phyloP scores from a whole-genome alignment of 2,329 filamentous ascomycete species.

The Zymoseptoria tritici region DNA sequence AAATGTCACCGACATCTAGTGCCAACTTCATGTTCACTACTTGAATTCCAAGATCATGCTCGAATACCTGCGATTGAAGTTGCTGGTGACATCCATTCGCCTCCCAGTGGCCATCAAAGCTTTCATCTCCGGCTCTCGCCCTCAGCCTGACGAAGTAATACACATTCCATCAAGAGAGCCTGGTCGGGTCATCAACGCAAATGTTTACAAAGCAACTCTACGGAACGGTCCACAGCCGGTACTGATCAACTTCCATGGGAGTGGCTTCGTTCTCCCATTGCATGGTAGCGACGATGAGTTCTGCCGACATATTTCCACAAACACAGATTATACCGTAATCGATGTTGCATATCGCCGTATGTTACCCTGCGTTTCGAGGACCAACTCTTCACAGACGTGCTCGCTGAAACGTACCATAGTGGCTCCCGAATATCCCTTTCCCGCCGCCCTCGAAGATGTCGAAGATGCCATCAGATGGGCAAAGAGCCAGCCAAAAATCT shows the following conservation, averaged over 20 bases:
- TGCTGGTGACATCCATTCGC: neutral
- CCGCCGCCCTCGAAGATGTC: constrained; percentile 35
- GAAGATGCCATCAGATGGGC: constrained; percentile 41
- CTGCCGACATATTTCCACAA: constrained; percentile 29
- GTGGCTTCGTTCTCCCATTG: constrained; percentile 29
- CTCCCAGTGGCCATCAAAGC: neutral
- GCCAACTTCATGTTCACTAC: neutral
- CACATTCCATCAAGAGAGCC: constrained; percentile 20
- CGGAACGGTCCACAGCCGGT: constrained; percentile 18
- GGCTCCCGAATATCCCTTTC: constrained; percentile 40
- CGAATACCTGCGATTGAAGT: neutral
- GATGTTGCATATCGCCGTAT: constrained; percentile 35
- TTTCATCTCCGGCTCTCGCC: neutral
- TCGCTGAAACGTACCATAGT: constrained; percentile 11
- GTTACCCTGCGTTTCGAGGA: neutral
- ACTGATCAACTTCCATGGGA: constrained; percentile 31
- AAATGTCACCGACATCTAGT: neutral
- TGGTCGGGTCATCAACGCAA: constrained; percentile 15
- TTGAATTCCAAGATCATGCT: neutral
- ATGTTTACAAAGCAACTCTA: constrained; percentile 16
- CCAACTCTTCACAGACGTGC: neutral
- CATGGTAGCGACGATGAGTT: constrained; percentile 36
- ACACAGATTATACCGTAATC: constrained; percentile 33
- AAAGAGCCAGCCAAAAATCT: constrained; percentile 24
- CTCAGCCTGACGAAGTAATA: constrained; percentile 1